A percentile compares a stretch with the other conserved stretches of the same genome.
Conservation (phyloP, 2,329 filamentous ascomycete genomes). For the Alternaria solani region DNA sequence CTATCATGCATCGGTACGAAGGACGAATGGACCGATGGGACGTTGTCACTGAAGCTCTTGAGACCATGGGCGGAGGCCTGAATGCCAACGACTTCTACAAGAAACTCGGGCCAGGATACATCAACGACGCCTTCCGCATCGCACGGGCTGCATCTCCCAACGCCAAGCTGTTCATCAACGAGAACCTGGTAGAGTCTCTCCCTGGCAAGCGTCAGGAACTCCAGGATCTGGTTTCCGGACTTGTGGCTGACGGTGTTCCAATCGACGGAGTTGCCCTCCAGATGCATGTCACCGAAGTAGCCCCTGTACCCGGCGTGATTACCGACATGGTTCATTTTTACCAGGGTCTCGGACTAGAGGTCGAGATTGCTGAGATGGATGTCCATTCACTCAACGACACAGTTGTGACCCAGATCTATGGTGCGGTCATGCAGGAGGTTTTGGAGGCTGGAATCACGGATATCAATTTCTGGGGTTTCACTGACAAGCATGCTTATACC, state of each 20-base stretch:
- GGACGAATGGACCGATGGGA: constrained; percentile 10
- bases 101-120: constrained; percentile 5
- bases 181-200: constrained; percentile 5
- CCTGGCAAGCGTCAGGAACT: constrained; percentile 7
- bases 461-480: constrained; percentile 21
- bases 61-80: constrained; percentile 11
- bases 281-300: constrained; percentile 15
- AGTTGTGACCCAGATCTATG: constrained; percentile 9
- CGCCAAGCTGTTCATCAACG: constrained; percentile 9
- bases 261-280: constrained; percentile 21
- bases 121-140: constrained; percentile 10
- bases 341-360: constrained; percentile 14
- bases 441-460: constrained; percentile 15
- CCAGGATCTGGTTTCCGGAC: constrained; percentile 8
- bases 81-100: constrained; percentile 3
- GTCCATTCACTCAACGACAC: constrained; percentile 12
- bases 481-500: constrained; percentile 16
- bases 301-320: constrained; percentile 9
- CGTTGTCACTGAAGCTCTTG: constrained; percentile 11
- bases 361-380: constrained; percentile 18
- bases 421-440: constrained; percentile 11
- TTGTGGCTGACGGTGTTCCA: constrained; percentile 11
- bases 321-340: constrained; percentile 13
- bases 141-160: constrained; percentile 1
- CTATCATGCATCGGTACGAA: constrained; percentile 8